Base-by-base conservation (phyloP, 2,329 filamentous ascomycete species). In the Phoma sp. region DNA sequence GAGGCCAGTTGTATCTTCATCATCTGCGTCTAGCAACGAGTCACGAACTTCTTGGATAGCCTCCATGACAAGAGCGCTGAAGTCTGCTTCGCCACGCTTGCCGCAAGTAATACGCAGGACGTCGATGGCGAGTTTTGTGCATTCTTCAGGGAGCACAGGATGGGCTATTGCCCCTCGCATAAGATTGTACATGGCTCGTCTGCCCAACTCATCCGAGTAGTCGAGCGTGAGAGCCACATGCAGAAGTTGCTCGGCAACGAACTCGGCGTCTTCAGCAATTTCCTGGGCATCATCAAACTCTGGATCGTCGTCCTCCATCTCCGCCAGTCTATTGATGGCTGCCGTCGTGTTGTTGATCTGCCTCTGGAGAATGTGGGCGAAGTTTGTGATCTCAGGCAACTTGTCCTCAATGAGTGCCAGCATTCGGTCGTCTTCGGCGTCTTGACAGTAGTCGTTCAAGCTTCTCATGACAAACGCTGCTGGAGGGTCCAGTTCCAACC, bases 1-100 rank as follows among this genome's bases (percentile, higher is more conserved):
- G 1, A 64, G 71, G 29, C 71, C 70, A 6, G 61, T 82, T n/a
- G 86, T 85, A 25, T 83, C 81, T 14, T 82, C 80, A 38, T 91
- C 88, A 41, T 75, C 75, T 10, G 90, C 88, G 42, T 75, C 75
- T 62, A 89, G 85, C 60, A 99, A 95, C 2, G 90, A 93, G 71
- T 99, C 95, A 73, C 98, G 93, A 10, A 99, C 93, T 76, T 99
- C 95, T 3, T 93, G 92, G 54, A 99, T 91, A 24, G 93, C 92
- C 77, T 99, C 95, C 22, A 97, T 85, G 14, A 98, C 89, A 32
- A 95, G 82, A 60, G 87, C 89, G 75, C 89, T 91, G 70, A 95
- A 95, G 66, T 95, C 90, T 38, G 88, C 85, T 76, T 95, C 90
- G 23, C 89, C 89, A 65, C 90, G 86, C 3, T 83, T 84, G 0